phyloP scores from a whole-genome alignment of 495 filamentous ascomycete species.

The Massariosphaeria phaeospora region DNA sequence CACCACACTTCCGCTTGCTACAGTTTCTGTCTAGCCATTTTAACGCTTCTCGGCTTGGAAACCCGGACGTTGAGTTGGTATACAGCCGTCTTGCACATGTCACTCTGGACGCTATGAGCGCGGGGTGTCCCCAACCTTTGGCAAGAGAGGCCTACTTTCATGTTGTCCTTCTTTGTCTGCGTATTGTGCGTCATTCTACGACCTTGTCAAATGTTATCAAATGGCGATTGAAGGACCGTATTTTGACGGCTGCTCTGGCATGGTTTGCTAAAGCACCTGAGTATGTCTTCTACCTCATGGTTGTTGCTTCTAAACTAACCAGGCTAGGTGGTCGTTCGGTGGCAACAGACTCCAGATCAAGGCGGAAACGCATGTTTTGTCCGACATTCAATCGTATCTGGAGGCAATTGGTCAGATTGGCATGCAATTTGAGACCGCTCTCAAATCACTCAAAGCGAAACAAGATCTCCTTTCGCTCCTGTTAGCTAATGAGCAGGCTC shows the following conservation, averaged over 20 bases:
- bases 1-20: constrained; percentile 78
- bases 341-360: constrained; percentile 90
- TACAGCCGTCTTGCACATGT: constrained; percentile 73
- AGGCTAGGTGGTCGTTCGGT: constrained; percentile 77
- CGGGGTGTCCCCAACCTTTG: constrained; percentile 72
- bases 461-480: constrained; percentile 74
- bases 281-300: constrained; percentile 34
- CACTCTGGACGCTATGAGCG: constrained; percentile 65
- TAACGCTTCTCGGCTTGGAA: constrained; percentile 79
- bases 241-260: constrained; percentile 73
- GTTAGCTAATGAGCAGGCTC: constrained; percentile 76
- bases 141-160: constrained; percentile 88
- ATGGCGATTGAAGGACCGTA: constrained; percentile 79
- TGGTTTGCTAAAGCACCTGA: constrained; percentile 82
- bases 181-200: constrained; percentile 64
- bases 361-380: constrained; percentile 77
- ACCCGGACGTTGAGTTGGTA: constrained; percentile 67
- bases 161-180: constrained; percentile 73
- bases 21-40: constrained; percentile 92
- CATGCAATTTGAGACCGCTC: constrained; percentile 47
- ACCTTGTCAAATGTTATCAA: constrained; percentile 54
- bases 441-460: constrained; percentile 66
- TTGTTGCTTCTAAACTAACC: constrained; percentile 18
- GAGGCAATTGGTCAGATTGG: constrained; percentile 54
- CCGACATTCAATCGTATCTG: constrained; percentile 66